phyloP scores from a whole-genome alignment of 257 asterid genomes.

The Parsonsia alboflavescens region DNA sequence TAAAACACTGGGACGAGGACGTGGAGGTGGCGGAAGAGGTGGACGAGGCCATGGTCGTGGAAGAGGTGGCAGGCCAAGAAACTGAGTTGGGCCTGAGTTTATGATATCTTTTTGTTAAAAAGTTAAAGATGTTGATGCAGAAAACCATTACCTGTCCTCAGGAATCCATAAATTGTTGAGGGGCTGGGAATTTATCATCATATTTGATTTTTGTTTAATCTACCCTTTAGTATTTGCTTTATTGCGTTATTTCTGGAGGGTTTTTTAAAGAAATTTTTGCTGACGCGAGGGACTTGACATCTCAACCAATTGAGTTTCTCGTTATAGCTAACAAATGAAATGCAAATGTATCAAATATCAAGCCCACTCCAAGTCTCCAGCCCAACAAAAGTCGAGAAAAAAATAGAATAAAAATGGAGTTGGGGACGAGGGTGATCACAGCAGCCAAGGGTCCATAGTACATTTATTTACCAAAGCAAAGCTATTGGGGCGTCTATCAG shows the following conservation, averaged over 20 bases:
- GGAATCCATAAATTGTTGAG: neutral
- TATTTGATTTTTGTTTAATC: neutral
- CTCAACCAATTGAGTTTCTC: neutral
- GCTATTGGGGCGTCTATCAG: too few species aligned
- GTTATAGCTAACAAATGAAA: too few species aligned
- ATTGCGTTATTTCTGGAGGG: neutral
- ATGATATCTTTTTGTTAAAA: neutral
- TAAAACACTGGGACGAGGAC: constrained; percentile 52
- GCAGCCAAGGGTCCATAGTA: too few species aligned
- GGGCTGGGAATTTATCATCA: neutral
- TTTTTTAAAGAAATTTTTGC: neutral
- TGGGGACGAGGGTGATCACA: too few species aligned
- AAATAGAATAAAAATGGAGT: too few species aligned
- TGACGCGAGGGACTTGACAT: neutral
- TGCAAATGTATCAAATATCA: too few species aligned
- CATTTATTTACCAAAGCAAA: too few species aligned
- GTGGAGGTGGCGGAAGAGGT: constrained; percentile 50
- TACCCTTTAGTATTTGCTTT: neutral
- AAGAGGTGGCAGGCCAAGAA: constrained; percentile 46
- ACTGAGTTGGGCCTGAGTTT: neutral
- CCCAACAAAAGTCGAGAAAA: too few species aligned
- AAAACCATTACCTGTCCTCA: neutral
- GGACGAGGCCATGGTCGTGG: constrained; percentile 54
- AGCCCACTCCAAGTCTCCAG: too few species aligned
- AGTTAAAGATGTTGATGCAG: neutral